Evolutionary conservation across 306 rosid genomes (phyloP), one percentile per base, ranked within the genome.

Genomic region (Castanopsis chinensis): DNA sequence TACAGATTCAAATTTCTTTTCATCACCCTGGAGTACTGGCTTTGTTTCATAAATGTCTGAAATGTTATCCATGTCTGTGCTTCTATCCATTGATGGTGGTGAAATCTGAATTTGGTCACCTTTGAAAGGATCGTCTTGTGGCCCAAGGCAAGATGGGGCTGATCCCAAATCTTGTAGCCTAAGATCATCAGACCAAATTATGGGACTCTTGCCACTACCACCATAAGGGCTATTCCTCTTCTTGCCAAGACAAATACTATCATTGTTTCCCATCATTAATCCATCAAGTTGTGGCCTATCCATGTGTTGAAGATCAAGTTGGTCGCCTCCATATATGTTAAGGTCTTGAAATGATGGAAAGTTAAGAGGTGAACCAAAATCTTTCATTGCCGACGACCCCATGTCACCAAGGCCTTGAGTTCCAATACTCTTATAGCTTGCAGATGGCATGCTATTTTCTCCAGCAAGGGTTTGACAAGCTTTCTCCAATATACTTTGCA

Each of bases 401-500:
- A 91, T 91, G 73, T 91, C 92, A 63, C 80, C 82, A 18, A 86
- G 76, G 9, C 86, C 86, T 74, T 81, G 83, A 58, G 83, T 75
- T 71, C 84, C 94, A 6, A 89, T 82, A 5, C 86, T 85, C 86
- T 92, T 92, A 61, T 89, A 73, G 84, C 84, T 85, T 18, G 84
- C 85, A 11, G 89, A 77, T 18, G 91, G 88, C 94, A 91, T 91
- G 84, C 17, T 49, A 13, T 89, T 94, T 82, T 96, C 98, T 0
- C 98, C 98, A 2, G 99, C 97, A 27, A 96, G 99, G 65, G 99
- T 96, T 91, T 96, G 97, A 80, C 93, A 96, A 57, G 99, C 99
- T 77, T 96, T 96, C 86, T 96, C 99, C 78, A 96, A 81, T 88
- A 93, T 96, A 75, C 99, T 93, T 69, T 96, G 98, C 99, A 96